These are phyloP conservation scores for Arabidopsis suecica DNA, from an alignment of 345 rosid species.

Conservation along the genomic window DNA sequence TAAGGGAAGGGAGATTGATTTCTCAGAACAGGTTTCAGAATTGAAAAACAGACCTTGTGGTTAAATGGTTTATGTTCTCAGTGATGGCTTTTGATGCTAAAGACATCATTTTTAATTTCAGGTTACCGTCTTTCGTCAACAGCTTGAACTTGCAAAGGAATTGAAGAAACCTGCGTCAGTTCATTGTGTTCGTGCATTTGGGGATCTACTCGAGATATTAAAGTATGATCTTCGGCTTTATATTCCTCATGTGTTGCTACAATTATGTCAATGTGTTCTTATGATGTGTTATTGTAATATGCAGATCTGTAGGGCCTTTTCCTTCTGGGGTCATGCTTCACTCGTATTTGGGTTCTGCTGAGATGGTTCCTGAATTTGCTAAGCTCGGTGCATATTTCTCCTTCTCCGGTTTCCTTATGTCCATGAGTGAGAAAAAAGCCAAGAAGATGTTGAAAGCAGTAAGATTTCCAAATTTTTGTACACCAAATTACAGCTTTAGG, in stretches of 20 bases:
- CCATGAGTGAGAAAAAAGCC: constrained; percentile 76
- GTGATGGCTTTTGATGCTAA: constrained; percentile 17
- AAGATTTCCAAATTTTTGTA: constrained; percentile 39
- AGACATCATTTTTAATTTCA: constrained; percentile 24
- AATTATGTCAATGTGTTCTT: not conserved
- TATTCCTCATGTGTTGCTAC: not conserved
- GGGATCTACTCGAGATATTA: constrained; percentile 79
- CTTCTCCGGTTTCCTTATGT: constrained; percentile 86
- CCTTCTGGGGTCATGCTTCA: constrained; percentile 88
- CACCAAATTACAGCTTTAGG: not conserved
- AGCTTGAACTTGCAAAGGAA: constrained; percentile 86
- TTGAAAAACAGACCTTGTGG: not conserved
- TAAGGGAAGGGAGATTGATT: constrained; percentile 73
- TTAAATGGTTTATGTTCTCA: not conserved
- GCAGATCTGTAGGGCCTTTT: constrained; percentile 80
- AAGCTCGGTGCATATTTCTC: constrained; percentile 94
- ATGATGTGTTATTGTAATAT: constrained; percentile 8
- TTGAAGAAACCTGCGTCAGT: constrained; percentile 77
- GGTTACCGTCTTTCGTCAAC: constrained; percentile 77
- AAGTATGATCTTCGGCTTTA: constrained; percentile 52
- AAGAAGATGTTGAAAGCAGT: constrained; percentile 76
- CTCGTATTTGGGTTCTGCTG: constrained; percentile 86
- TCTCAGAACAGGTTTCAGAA: constrained; percentile 67
- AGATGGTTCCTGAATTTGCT: constrained; percentile 94
- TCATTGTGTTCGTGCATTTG: constrained; percentile 92